These are phyloP conservation scores for Leishmania major DNA, from an alignment of 208 protist species.

Conservation along the genomic window DNA sequence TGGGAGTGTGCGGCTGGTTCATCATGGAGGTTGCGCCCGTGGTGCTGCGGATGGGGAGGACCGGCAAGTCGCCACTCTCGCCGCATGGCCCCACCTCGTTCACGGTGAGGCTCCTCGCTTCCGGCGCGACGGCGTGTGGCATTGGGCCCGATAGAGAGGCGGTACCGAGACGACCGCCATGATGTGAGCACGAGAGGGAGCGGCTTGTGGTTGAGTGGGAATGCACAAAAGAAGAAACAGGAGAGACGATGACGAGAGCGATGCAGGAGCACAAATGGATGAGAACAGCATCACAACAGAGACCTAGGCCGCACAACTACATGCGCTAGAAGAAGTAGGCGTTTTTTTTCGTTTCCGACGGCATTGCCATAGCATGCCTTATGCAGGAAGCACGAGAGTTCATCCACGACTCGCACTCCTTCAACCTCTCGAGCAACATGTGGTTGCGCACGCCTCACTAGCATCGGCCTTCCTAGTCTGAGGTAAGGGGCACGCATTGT, in stretches of 20 bases:
- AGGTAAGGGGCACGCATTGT: neutral
- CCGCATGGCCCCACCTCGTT: slow-evolving; percentile 19
- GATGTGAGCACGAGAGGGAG: neutral
- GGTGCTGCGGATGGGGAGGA: neutral
- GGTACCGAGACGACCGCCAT: neutral
- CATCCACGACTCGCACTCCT: neutral
- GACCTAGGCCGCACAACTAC: neutral
- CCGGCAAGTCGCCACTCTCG: slow-evolving; percentile 5
- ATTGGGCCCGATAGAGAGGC: neutral
- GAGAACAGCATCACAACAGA: neutral
- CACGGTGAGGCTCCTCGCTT: slow-evolving; percentile 14
- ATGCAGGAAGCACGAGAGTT: neutral
- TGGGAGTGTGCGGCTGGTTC: slow-evolving; percentile 26
- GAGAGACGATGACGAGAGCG: neutral
- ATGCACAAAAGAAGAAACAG: neutral
- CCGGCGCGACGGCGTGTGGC: neutral
- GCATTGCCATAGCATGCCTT: neutral
- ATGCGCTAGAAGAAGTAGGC: neutral
- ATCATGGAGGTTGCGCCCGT: slow-evolving; percentile 1
- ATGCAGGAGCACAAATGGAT: neutral
- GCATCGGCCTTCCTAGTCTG: neutral
- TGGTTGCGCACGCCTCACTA: neutral
- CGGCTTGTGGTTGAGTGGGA: neutral
- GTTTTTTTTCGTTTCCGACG: neutral
- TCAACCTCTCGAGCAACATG: neutral